Conservation (phyloP, 2,329 filamentous ascomycete species). For the Nannizziopsis arthrosporioides region DNA sequence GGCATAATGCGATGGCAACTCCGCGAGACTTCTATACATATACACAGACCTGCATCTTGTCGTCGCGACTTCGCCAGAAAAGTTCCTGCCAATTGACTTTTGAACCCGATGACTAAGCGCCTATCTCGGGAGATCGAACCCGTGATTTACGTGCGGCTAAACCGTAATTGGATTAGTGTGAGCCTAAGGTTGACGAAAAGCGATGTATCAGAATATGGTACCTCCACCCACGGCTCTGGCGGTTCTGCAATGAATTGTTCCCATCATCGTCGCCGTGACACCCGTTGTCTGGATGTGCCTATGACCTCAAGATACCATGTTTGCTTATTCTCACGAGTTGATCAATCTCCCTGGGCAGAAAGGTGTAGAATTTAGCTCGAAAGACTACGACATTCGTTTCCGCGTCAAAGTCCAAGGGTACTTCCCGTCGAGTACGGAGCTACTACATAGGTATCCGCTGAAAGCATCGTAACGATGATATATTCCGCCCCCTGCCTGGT, state of each 20-base stretch:
- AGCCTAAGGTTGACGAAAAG: not conserved
- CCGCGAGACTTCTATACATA: too few species aligned
- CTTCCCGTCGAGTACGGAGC: not conserved
- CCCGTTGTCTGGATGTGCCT: not conserved
- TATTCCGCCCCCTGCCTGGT: conserved; percentile 4
- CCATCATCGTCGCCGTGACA: not conserved
- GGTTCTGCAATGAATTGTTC: conserved; percentile 1
- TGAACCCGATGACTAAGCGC: conserved; percentile 3
- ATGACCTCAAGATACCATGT: not conserved
- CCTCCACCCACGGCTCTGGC: not conserved
- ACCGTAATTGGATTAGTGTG: not conserved
- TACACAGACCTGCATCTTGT: too few species aligned
- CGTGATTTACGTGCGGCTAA: not conserved
- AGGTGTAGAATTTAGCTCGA: too few species aligned
- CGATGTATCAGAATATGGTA: conserved; percentile 9
- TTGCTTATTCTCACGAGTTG: not conserved
- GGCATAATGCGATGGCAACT: too few species aligned
- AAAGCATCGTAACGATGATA: not conserved
- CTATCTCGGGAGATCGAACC: not conserved
- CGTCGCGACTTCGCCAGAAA: too few species aligned
- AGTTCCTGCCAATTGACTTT: not conserved
- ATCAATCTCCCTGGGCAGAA: not conserved
- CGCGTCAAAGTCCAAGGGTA: not conserved
- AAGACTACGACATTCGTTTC: not conserved
- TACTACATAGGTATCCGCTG: not conserved